phyloP scores from a whole-genome alignment of 2,329 filamentous ascomycete species.

The Nemania serpens region DNA sequence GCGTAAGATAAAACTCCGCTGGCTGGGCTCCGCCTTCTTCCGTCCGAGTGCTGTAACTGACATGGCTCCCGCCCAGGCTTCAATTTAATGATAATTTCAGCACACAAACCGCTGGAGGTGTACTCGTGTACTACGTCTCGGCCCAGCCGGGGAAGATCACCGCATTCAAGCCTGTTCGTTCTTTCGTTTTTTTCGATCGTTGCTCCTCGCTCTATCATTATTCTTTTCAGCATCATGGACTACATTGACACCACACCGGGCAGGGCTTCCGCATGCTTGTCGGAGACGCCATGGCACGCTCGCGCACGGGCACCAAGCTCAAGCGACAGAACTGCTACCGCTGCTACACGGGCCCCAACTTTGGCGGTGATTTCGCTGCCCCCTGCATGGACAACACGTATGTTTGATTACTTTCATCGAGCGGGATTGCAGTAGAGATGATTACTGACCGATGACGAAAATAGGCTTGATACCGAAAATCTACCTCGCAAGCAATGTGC shows the following conservation, averaged over 20 bases:
- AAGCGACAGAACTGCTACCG: slow-evolving; percentile 50
- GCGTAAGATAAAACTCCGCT: slow-evolving; percentile 46
- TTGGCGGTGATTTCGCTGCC: slow-evolving; percentile 50
- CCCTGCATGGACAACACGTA: slow-evolving; percentile 49
- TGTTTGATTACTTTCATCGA: neutral
- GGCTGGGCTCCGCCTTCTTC: neutral
- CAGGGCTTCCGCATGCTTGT: slow-evolving; percentile 55
- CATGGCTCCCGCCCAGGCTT: slow-evolving; percentile 31
- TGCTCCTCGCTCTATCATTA: slow-evolving; percentile 41
- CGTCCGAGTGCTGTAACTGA: neutral
- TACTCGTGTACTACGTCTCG: slow-evolving; percentile 53
- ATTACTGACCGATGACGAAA: slow-evolving; percentile 29
- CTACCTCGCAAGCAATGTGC: slow-evolving; percentile 47
- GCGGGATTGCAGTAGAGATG: neutral
- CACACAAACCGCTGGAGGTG: slow-evolving; percentile 48
- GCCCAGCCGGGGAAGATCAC: slow-evolving; percentile 49
- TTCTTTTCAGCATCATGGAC: neutral
- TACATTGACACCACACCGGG: neutral
- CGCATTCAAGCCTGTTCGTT: slow-evolving; percentile 56
- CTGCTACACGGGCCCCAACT: slow-evolving; percentile 51
- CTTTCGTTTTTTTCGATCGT: slow-evolving; percentile 41
- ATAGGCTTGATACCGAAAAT: slow-evolving; percentile 45
- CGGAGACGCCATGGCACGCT: slow-evolving; percentile 47
- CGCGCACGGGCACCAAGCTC: slow-evolving; percentile 38
- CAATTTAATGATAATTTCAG: slow-evolving; percentile 50